These are phyloP conservation scores for Tuber borchii DNA, from an alignment of 495 filamentous ascomycete genomes.

Conservation along the genomic window DNA sequence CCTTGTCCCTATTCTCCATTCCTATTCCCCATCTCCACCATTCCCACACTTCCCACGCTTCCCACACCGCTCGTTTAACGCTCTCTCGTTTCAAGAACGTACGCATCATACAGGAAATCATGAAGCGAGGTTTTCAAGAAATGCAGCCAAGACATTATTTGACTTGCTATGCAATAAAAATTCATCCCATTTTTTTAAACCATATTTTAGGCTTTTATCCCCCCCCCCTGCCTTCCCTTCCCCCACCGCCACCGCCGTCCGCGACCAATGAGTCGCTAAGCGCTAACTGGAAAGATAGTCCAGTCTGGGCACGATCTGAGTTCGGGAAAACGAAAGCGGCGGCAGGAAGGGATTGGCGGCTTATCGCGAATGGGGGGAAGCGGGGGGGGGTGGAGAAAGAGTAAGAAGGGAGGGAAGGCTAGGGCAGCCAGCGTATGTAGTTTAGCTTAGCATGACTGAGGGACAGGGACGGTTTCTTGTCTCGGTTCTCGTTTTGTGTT, in stretches of 20 bases:
- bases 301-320: slow-evolving; percentile 21
- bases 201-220: not conserved
- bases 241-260: slow-evolving; percentile 26
- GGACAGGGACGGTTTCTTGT: slow-evolving; percentile 26
- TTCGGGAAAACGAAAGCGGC: slow-evolving; percentile 12
- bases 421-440: slow-evolving; percentile 31
- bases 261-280: slow-evolving; percentile 19
- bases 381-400: slow-evolving; percentile 27
- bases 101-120: not conserved
- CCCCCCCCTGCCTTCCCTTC: not conserved
- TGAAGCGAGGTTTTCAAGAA: not conserved
- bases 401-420: slow-evolving; percentile 32
- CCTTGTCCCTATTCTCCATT: not conserved
- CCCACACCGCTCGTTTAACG: slow-evolving; percentile 4
- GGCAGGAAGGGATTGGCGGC: slow-evolving; percentile 22
- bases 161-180: not conserved
- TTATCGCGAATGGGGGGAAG: slow-evolving; percentile 31
- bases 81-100: slow-evolving; percentile 6
- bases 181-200: not conserved
- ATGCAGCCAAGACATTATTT: slow-evolving; percentile 4
- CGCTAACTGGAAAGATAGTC: slow-evolving; percentile 20
- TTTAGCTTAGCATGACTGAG: slow-evolving; percentile 30
- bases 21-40: not conserved
- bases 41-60: not conserved
- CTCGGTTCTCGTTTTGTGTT: slow-evolving; percentile 17